Conservation (phyloP, 2,329 filamentous ascomycete genomes). For the Dactylonectria estremocensis region DNA sequence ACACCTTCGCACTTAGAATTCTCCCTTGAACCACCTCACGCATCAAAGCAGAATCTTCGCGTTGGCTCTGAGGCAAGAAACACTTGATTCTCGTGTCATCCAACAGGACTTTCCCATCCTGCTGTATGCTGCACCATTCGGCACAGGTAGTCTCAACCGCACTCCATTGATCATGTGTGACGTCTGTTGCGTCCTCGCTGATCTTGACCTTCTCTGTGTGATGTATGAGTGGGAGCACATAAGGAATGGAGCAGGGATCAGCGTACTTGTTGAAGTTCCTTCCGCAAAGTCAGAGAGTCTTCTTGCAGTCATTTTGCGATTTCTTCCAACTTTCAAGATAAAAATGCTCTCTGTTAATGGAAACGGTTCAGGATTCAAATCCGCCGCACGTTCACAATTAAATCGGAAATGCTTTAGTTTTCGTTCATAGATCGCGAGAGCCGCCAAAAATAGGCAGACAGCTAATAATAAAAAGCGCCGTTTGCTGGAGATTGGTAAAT, state of each 20-base stretch:
- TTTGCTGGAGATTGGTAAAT: neutral
- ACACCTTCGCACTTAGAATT: slow-evolving; percentile 6
- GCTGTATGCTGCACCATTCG: slow-evolving; percentile 13
- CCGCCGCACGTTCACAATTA: neutral
- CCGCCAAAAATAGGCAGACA: neutral
- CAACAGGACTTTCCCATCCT: neutral
- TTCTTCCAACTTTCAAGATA: neutral
- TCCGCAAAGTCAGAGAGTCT: neutral
- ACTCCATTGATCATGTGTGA: neutral
- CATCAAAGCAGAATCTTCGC: slow-evolving; percentile 5
- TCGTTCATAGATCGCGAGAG: neutral
- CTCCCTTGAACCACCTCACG: slow-evolving; percentile 10
- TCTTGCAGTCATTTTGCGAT: neutral
- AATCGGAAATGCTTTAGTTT: neutral
- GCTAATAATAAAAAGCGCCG: neutral
- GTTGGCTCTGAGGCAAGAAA: neutral
- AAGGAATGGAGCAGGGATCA: neutral
- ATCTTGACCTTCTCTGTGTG: slow-evolving; percentile 9
- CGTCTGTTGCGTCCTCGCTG: neutral
- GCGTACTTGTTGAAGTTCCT: neutral
- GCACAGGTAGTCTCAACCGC: neutral
- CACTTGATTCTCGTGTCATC: slow-evolving; percentile 15
- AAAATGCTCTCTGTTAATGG: neutral
- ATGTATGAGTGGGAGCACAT: neutral
- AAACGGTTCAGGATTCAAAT: neutral